These are phyloP conservation scores for Cytauxzoon felis DNA, from an alignment of 169 alveolate genomes.

Conservation along the genomic window DNA sequence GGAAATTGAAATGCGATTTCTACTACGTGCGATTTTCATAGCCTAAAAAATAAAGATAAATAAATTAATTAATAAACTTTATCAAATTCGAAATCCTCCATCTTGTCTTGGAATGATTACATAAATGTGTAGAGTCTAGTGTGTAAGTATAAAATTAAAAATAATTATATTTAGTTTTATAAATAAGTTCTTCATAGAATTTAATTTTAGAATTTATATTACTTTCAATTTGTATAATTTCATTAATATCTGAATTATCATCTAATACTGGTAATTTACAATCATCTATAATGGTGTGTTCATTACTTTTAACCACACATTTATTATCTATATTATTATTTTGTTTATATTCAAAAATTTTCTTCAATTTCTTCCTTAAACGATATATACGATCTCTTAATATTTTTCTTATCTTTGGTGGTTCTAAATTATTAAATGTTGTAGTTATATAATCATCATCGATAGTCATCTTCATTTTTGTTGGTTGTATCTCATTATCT, in stretches of 20 bases:
- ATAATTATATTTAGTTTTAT: neutral
- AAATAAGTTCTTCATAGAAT: conserved; percentile 1
- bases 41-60: conserved; percentile 15
- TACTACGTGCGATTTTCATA: conserved; percentile 38
- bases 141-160: conserved; percentile 1
- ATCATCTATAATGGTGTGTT: conserved; percentile 28
- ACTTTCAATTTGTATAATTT: conserved; percentile 2
- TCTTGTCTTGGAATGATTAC: neutral
- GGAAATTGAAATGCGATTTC: conserved; percentile 53
- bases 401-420: conserved; percentile 36
- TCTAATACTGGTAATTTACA: conserved; percentile 36
- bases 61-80: conserved; percentile 14
- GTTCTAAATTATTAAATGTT: neutral
- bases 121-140: neutral
- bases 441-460: no score
- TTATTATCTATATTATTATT: conserved; percentile 6
- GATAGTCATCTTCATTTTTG: neutral
- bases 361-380: conserved; percentile 9
- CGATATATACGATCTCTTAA: conserved; percentile 28
- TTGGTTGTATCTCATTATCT: neutral
- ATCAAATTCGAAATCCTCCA: conserved; percentile 3
- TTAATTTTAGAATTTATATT: conserved; percentile 31
- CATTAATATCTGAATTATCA: neutral
- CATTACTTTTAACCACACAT: neutral
- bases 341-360: conserved; percentile 24